phyloP scores from a whole-genome alignment of 2,329 filamentous ascomycete species.

The Emericellopsis atlantica region DNA sequence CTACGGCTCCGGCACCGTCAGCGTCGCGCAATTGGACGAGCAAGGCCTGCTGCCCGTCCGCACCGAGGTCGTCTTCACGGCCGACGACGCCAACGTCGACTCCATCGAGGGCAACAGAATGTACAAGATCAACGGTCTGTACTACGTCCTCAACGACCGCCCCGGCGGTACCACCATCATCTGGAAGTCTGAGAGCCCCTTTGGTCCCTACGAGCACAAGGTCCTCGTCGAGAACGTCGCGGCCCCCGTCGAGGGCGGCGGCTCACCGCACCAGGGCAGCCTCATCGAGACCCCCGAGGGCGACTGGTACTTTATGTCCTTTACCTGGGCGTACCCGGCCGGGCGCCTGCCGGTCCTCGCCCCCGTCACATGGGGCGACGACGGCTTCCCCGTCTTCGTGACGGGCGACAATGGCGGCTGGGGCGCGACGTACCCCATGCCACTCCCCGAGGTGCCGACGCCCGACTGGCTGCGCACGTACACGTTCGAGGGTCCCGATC shows the following conservation, averaged over 20 bases:
- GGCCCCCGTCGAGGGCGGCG: slow-evolving; percentile 29
- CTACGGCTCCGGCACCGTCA: slow-evolving; percentile 35
- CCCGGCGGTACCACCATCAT: slow-evolving; percentile 31
- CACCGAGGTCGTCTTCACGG: slow-evolving; percentile 15
- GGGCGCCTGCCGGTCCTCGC: slow-evolving; percentile 45
- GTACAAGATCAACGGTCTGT: slow-evolving; percentile 42
- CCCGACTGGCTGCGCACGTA: slow-evolving; percentile 25
- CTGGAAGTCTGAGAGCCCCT: slow-evolving; percentile 33
- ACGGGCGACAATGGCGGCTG: slow-evolving; percentile 29
- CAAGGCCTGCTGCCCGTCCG: slow-evolving; percentile 33
- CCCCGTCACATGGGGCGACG: slow-evolving; percentile 35
- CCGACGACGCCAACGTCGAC: slow-evolving; percentile 10
- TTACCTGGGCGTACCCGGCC: slow-evolving; percentile 40
- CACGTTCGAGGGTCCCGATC: slow-evolving; percentile 24
- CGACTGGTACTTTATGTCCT: slow-evolving; percentile 47
- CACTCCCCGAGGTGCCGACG: slow-evolving; percentile 10
- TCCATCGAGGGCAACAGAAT: slow-evolving; percentile 38
- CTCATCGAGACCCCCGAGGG: slow-evolving; percentile 37
- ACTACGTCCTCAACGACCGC: slow-evolving; percentile 40
- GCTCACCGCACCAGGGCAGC: slow-evolving; percentile 40
- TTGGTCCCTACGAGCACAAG: slow-evolving; percentile 37
- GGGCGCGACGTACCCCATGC: slow-evolving; percentile 29
- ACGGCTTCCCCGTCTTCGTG: slow-evolving; percentile 36
- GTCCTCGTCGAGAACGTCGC: slow-evolving; percentile 24
- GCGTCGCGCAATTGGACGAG: slow-evolving; percentile 34